These are phyloP conservation scores for Malus sieversii DNA, from an alignment of 306 rosid species.

Conservation along the genomic window DNA sequence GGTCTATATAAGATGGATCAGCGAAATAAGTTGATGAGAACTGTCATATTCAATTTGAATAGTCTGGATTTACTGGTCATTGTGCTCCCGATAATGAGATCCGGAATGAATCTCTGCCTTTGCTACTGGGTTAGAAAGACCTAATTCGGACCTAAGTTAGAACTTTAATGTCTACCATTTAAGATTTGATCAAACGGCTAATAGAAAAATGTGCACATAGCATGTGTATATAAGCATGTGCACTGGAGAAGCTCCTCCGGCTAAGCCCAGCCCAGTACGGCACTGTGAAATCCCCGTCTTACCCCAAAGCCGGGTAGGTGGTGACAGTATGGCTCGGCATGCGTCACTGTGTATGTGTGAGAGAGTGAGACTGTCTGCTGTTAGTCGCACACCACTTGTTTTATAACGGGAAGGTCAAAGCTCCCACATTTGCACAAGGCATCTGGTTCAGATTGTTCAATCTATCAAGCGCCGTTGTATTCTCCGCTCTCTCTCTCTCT, in stretches of 20 bases:
- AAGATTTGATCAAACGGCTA: no score
- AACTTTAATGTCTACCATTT: no score
- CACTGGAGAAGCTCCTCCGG: no score
- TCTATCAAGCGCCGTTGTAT: background rate
- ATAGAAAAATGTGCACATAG: no score
- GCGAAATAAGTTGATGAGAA: no score
- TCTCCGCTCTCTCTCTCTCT: background rate
- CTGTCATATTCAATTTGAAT: rapidly evolving
- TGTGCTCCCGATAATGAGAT: no score
- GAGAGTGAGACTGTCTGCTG: background rate
- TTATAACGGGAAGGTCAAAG: background rate
- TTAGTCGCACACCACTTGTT: background rate
- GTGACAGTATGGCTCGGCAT: background rate
- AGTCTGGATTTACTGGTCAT: rapidly evolving
- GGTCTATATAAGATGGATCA: rapidly evolving
- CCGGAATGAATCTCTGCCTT: no score
- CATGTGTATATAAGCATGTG: no score
- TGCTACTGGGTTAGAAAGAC: no score
- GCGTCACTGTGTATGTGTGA: background rate
- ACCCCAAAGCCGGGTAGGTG: background rate
- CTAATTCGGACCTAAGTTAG: no score
- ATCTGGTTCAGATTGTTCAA: background rate
- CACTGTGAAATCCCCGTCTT: background rate
- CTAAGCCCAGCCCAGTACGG: background rate
- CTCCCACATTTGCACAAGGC: background rate